Evolutionary conservation across 345 rosid genomes (phyloP).

Genomic region (Anastatica hierochuntica): DNA sequence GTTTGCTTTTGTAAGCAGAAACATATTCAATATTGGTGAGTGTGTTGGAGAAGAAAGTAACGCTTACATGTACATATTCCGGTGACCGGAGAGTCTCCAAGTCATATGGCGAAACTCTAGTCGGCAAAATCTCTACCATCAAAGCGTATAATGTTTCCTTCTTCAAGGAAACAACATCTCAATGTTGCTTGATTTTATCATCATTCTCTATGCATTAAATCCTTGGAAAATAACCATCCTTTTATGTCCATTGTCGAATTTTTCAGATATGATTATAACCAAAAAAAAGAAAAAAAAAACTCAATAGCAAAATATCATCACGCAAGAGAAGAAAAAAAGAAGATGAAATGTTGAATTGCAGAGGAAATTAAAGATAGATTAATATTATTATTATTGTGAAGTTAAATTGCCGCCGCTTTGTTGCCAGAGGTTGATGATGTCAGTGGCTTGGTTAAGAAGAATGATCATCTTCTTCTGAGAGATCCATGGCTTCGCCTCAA

Average conservation of each 20-base stretch:
- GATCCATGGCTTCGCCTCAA: constrained; percentile 72
- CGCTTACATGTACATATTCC: constrained; percentile 55
- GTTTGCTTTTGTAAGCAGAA: constrained; percentile 33
- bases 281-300: neutral
- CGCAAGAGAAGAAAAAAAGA: neutral
- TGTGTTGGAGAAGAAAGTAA: constrained; percentile 67
- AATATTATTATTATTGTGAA: constrained; percentile 25
- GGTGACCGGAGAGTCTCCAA: constrained; percentile 25
- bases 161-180: constrained; percentile 23
- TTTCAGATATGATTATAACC: too few relatives aligned
- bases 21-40: constrained; percentile 62
- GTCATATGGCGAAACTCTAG: constrained; percentile 25
- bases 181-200: neutral
- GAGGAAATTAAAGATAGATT: neutral
- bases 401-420: constrained; percentile 67
- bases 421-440: constrained; percentile 79
- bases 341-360: neutral
- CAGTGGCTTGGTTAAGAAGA: constrained; percentile 72
- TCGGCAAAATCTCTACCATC: constrained; percentile 43
- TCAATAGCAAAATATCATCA: neutral
- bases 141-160: constrained; percentile 37
- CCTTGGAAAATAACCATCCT: too few relatives aligned
- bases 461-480: constrained; percentile 78
- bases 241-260: too few relatives aligned
- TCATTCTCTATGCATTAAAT: too few relatives aligned